A percentile compares a stretch with the other conserved stretches of the same genome.
Conservation (phyloP, 495 filamentous ascomycete species). For the Aspergillus ellipticus region DNA sequence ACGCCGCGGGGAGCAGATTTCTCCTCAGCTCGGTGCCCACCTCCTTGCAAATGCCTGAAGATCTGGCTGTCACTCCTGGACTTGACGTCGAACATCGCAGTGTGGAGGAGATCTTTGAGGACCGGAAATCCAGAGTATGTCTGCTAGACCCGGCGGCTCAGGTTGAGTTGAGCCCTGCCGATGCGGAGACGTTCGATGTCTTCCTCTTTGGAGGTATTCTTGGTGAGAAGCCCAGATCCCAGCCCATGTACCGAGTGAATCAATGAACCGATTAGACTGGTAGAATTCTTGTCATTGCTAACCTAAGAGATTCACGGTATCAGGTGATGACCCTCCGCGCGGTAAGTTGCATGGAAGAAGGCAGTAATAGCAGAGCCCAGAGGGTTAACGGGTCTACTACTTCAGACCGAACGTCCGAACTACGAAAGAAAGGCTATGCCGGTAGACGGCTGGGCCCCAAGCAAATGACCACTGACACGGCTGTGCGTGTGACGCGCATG, state of each 20-base stretch:
- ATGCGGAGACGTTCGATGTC: constrained; percentile 77
- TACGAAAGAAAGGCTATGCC: constrained; percentile 86
- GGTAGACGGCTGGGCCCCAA: constrained; percentile 85
- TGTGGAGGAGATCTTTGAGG: constrained; percentile 73
- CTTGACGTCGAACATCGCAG: constrained; percentile 65
- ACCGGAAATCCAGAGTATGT: constrained; percentile 68
- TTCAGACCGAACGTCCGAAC: constrained; percentile 85
- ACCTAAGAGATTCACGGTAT: constrained; percentile 10
- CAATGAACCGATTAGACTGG: background rate
- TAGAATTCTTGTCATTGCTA: constrained; percentile 6
- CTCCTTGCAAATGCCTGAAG: constrained; percentile 61
- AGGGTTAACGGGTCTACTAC: background rate
- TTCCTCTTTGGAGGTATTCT: constrained; percentile 97
- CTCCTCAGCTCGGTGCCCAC: constrained; percentile 78
- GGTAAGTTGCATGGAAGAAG: constrained; percentile 51
- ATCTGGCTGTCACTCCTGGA: constrained; percentile 54
- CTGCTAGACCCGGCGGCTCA: constrained; percentile 81
- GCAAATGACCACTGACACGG: constrained; percentile 99
- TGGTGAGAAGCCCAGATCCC: constrained; percentile 45
- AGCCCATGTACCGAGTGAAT: background rate
- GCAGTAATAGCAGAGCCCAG: background rate
- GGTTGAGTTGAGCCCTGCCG: constrained; percentile 75
- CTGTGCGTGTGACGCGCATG: constrained; percentile 86
- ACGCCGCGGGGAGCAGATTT: constrained; percentile 63
- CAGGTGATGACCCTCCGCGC: constrained; percentile 92